Evolutionary conservation across 441 rosid genomes (phyloP).

Genomic region (Breynia disticha): DNA sequence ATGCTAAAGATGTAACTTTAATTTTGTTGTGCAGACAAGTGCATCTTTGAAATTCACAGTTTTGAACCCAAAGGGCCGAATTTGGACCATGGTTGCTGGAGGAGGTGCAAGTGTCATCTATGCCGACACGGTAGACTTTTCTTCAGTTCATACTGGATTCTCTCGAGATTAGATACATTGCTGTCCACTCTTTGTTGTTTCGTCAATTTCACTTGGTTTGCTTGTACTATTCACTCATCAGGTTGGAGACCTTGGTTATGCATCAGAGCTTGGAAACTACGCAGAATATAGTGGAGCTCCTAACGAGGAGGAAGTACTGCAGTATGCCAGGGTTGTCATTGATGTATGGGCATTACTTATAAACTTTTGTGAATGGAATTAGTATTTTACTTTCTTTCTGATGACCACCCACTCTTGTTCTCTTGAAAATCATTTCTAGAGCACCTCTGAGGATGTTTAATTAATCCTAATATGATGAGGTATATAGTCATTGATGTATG

Average conservation of each 20-base stretch:
- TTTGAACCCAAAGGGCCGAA: conserved; percentile 88
- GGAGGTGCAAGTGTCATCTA: conserved; percentile 98
- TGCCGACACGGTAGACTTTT: conserved; percentile 66
- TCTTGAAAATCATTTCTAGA: not conserved
- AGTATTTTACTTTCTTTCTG: not conserved
- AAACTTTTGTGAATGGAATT: not conserved
- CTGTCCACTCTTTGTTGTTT: not conserved
- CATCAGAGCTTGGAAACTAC: conserved; percentile 90
- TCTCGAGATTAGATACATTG: not conserved
- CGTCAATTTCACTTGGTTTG: not conserved
- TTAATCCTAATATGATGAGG: not conserved
- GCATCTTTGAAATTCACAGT: conserved; percentile 91
- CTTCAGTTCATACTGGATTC: conserved; percentile 5
- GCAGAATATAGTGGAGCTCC: conserved; percentile 98
- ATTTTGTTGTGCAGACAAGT: conserved; percentile 66
- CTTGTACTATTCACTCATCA: conserved; percentile 15
- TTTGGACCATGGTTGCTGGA: conserved; percentile 98
- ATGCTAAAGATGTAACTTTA: not conserved
- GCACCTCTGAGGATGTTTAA: not conserved
- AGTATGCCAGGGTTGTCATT: conserved; percentile 87
- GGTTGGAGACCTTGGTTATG: conserved; percentile 98
- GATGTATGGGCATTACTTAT: conserved; percentile 42
- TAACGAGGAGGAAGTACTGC: conserved; percentile 90
- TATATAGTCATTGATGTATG: conserved; percentile 1
- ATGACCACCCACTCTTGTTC: not conserved